A percentile compares a stretch with the other conserved stretches of the same genome.
Conservation (phyloP, 768 basidiomycete genomes). For the Paxillus ammoniavirescens region DNA sequence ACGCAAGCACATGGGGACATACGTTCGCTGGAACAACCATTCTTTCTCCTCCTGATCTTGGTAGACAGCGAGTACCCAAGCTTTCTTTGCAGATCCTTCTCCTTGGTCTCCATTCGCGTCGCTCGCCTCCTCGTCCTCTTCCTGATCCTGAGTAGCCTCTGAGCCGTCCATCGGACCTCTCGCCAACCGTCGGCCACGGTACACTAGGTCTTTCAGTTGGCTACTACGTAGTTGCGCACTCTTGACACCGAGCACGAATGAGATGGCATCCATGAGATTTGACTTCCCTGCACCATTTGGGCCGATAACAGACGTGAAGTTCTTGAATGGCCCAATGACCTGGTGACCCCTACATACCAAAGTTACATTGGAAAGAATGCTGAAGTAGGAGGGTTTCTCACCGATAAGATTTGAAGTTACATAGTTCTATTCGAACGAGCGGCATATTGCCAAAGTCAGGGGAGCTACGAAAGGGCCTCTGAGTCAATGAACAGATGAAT, state of each 20-base stretch:
- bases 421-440: constrained; percentile 82
- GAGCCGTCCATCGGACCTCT: constrained; percentile 43
- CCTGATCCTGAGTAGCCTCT: constrained; percentile 41
- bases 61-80: constrained; percentile 95
- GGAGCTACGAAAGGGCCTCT: constrained; percentile 5
- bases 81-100: constrained; percentile 85
- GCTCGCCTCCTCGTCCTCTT: constrained; percentile 49
- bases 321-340: constrained; percentile 85
- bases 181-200: constrained; percentile 80
- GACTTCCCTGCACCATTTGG: constrained; percentile 99
- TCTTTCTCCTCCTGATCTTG: constrained; percentile 75
- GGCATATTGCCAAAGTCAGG: constrained; percentile 55
- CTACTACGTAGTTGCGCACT: constrained; percentile 90
- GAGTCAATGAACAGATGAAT: constrained; percentile 13
- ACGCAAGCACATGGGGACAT: constrained; percentile 33
- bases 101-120: constrained; percentile 53
- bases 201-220: constrained; percentile 93
- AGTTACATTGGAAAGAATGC: constrained; percentile 1
- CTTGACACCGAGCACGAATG: constrained; percentile 96
- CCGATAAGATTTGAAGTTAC: constrained; percentile 97
- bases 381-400: constrained; percentile 19
- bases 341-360: constrained; percentile 61
- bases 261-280: constrained; percentile 99
- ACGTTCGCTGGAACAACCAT: constrained; percentile 92
- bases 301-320: constrained; percentile 95